These are phyloP conservation scores for Claviceps sorghi DNA, from an alignment of 2,329 filamentous ascomycete genomes.

Conservation along the genomic window DNA sequence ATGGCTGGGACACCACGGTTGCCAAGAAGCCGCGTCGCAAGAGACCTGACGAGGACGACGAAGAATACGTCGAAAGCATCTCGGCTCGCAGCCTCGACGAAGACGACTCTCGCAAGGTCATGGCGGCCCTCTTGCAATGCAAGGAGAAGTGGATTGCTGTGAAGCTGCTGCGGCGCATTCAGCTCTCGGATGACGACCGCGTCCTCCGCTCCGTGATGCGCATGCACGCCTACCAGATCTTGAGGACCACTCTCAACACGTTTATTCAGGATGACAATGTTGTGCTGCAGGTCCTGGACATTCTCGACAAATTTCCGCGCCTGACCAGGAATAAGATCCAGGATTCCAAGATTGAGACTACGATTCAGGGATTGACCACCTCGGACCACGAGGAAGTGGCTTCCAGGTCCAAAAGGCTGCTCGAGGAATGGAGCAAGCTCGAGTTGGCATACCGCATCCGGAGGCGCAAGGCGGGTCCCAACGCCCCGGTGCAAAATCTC, in stretches of 20 bases:
- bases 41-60: constrained; percentile 80
- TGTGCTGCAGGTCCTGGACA: constrained; percentile 74
- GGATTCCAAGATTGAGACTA: constrained; percentile 84
- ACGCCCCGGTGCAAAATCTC: constrained; percentile 39
- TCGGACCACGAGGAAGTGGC: constrained; percentile 64
- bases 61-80: constrained; percentile 87
- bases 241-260: constrained; percentile 71
- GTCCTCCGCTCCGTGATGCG: constrained; percentile 80
- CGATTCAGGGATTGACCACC: constrained; percentile 51
- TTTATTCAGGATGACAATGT: constrained; percentile 87
- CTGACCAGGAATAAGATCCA: constrained; percentile 94
- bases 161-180: constrained; percentile 80
- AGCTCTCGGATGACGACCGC: constrained; percentile 71
- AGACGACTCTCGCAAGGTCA: constrained; percentile 78
- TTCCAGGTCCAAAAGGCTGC: constrained; percentile 51
- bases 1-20: constrained; percentile 82
- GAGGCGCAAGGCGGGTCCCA: constrained; percentile 69
- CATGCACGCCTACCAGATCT: constrained; percentile 93
- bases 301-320: constrained; percentile 76
- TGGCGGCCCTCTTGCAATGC: constrained; percentile 92
- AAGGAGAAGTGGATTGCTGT: constrained; percentile 99
- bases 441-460: constrained; percentile 88
- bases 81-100: constrained; percentile 68
- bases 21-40: constrained; percentile 87
- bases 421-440: constrained; percentile 78